Evolutionary conservation across 805 yeast species (phyloP).

Genomic region (Candida arabinofermentans): DNA sequence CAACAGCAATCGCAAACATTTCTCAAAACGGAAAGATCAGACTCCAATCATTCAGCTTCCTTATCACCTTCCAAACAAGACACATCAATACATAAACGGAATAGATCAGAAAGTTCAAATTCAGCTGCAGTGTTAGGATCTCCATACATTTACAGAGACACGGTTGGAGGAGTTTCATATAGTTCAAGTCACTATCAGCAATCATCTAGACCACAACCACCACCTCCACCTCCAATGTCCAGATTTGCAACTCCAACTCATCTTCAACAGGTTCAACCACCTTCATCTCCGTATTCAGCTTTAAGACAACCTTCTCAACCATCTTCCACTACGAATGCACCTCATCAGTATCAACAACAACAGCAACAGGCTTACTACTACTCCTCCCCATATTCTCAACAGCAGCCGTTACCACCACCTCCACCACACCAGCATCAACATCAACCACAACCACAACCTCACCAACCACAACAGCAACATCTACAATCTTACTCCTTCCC

Average conservation of each 20-base stretch:
- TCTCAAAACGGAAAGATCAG: neutral
- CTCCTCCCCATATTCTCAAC: conserved; percentile 2
- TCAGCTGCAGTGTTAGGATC: conserved; percentile 13
- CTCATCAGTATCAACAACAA: neutral
- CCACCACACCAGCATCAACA: conserved; percentile 9
- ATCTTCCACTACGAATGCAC: neutral
- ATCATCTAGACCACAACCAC: neutral
- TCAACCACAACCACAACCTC: conserved; percentile 8
- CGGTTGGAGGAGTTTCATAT: neutral
- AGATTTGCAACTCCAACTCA: conserved; percentile 1
- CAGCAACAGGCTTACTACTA: neutral
- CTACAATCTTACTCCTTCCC: conserved; percentile 7
- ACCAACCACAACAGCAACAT: conserved; percentile 6
- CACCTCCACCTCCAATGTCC: conserved; percentile 1
- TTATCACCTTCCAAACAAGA: conserved; percentile 14
- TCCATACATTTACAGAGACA: conserved; percentile 20
- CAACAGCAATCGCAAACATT: conserved; percentile 1
- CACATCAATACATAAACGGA: conserved; percentile 15
- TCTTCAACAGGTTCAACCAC: neutral
- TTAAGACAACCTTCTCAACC: neutral
- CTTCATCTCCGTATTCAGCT: neutral
- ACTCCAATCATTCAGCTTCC: conserved; percentile 1
- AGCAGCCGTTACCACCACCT: conserved; percentile 6
- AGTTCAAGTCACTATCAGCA: too few relatives aligned
- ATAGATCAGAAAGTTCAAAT: conserved; percentile 15